Evolutionary conservation across 768 basidiomycete genomes (phyloP).

Genomic region (Fibroporia radiculosa): DNA sequence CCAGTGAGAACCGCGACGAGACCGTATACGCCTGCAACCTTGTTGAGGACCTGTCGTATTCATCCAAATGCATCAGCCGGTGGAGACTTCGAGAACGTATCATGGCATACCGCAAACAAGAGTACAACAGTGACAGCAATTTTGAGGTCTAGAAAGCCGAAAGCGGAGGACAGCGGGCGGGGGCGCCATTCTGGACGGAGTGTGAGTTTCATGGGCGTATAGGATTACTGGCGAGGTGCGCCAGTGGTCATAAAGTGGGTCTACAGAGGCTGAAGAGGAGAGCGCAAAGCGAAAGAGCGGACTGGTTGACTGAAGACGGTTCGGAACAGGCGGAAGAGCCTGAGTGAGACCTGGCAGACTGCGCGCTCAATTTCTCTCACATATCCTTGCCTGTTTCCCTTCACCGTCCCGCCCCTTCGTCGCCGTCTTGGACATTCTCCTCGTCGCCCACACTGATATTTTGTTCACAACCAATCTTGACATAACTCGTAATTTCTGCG

Average conservation of each 20-base stretch:
- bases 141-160: constrained; percentile 88
- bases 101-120: constrained; percentile 71
- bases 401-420: not conserved
- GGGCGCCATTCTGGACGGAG: constrained; percentile 79
- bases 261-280: not conserved
- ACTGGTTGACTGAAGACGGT: constrained; percentile 8
- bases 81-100: not conserved
- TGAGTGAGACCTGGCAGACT: not conserved
- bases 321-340: constrained; percentile 2
- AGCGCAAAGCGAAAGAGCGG: constrained; percentile 4
- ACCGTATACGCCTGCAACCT: constrained; percentile 96
- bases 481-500: not conserved
- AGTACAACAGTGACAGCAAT: constrained; percentile 84
- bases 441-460: not conserved
- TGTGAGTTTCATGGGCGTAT: constrained; percentile 50
- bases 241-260: not conserved
- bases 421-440: not conserved
- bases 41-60: constrained; percentile 76
- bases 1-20: constrained; percentile 87
- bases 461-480: not conserved
- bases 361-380: not conserved
- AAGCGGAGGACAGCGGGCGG: constrained; percentile 75
- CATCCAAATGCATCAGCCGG: not conserved
- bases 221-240: constrained; percentile 5
- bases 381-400: not conserved